A percentile compares a stretch with the other conserved stretches of the same genome.
Conservation (phyloP, 179 eudicot genomes). For the Monotropa hypopitys region DNA sequence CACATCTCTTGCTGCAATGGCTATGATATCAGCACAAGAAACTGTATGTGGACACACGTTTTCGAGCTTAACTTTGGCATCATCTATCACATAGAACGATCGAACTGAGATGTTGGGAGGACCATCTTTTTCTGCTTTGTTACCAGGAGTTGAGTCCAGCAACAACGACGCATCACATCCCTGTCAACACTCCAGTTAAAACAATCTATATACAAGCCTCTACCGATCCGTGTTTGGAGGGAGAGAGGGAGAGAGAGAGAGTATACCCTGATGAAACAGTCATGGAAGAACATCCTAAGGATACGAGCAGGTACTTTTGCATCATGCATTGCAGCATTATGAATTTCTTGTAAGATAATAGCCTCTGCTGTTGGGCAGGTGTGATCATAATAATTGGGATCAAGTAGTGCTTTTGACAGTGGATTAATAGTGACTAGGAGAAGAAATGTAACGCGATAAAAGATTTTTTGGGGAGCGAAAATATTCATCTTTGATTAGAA, state of each 20-base stretch:
- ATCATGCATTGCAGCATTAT: too few species aligned
- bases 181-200: slow-evolving; percentile 15
- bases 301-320: too few species aligned
- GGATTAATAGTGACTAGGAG: slow-evolving; percentile 14
- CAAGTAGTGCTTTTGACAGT: slow-evolving; percentile 27
- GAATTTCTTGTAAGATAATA: too few species aligned
- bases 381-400: too few species aligned
- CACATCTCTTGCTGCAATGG: slow-evolving; percentile 48
- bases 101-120: slow-evolving; percentile 59
- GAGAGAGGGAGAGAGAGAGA: too few species aligned
- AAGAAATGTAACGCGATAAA: slow-evolving; percentile 6
- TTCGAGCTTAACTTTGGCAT: slow-evolving; percentile 58
- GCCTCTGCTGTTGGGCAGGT: too few species aligned
- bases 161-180: slow-evolving; percentile 66
- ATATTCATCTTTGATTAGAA: slow-evolving; percentile 18
- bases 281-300: too few species aligned
- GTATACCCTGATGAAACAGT: too few species aligned
- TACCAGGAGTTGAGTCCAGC: slow-evolving; percentile 45
- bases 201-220: neutral
- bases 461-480: slow-evolving; percentile 5
- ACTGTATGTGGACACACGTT: slow-evolving; percentile 41
- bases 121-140: slow-evolving; percentile 67
- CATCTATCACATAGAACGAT: slow-evolving; percentile 52
- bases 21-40: slow-evolving; percentile 43
- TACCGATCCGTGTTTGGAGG: too few species aligned